phyloP scores from a whole-genome alignment of 2,329 filamentous ascomycete species.

The Verticillium nonalfalfae region DNA sequence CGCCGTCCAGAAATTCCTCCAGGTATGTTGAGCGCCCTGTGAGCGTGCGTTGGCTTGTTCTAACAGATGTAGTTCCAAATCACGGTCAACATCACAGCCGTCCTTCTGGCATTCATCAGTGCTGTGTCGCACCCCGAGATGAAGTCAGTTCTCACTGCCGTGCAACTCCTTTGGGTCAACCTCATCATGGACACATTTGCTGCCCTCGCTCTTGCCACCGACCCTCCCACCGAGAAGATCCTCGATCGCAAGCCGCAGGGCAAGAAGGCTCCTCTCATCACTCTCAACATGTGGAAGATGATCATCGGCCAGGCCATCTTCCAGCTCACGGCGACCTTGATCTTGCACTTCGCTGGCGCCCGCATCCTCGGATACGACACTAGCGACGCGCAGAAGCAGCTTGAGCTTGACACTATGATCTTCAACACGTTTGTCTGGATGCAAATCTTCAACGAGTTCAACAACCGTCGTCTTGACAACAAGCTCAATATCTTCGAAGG shows the following conservation, averaged over 20 bases:
- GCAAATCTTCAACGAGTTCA: slow-evolving; percentile 67
- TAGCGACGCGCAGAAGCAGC: slow-evolving; percentile 28
- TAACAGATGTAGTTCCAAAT: slow-evolving; percentile 45
- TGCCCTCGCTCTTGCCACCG: slow-evolving; percentile 58
- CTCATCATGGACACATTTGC: slow-evolving; percentile 66
- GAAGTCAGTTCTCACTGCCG: slow-evolving; percentile 56
- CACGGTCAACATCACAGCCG: slow-evolving; percentile 65
- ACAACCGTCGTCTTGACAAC: slow-evolving; percentile 58
- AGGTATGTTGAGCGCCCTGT: slow-evolving; percentile 17
- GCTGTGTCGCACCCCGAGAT: slow-evolving; percentile 50
- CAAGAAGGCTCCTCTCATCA: slow-evolving; percentile 69
- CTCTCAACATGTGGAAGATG: slow-evolving; percentile 63
- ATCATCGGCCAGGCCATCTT: slow-evolving; percentile 56
- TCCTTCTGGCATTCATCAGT: slow-evolving; percentile 58
- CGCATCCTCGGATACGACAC: slow-evolving; percentile 45
- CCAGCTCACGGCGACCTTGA: slow-evolving; percentile 52
- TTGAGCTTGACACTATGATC: slow-evolving; percentile 51
- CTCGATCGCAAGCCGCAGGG: slow-evolving; percentile 45
- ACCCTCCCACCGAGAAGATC: slow-evolving; percentile 51
- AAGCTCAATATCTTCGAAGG: slow-evolving; percentile 56
- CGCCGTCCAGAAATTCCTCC: slow-evolving; percentile 61
- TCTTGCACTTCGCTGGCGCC: slow-evolving; percentile 55
- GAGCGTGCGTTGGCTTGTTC: neutral
- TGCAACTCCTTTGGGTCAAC: slow-evolving; percentile 64
- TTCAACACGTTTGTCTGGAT: slow-evolving; percentile 70